Percentiles rank a stretch among this genome's conserved stretches.
Conservation (phyloP, 1,139 yeast genomes). For the Geotrichum australiense region DNA sequence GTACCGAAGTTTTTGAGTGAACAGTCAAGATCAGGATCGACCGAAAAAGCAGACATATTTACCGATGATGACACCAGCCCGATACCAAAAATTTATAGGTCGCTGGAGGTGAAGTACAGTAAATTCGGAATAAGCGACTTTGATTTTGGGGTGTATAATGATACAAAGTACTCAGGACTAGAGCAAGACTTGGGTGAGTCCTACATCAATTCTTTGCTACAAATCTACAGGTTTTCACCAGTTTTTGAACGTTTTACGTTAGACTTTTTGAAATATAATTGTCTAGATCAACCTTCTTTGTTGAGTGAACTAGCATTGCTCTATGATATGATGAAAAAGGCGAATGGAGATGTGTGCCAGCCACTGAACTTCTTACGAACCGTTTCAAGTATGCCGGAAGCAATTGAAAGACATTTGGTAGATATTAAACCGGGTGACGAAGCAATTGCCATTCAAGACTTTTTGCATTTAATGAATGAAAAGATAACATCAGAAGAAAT, state of each 20-base stretch:
- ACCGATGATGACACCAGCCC: slow-evolving; percentile 24
- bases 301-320: slow-evolving; percentile 80
- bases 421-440: slow-evolving; percentile 16
- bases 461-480: slow-evolving; percentile 54
- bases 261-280: slow-evolving; percentile 40
- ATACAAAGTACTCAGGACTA: slow-evolving; percentile 75
- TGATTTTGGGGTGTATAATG: slow-evolving; percentile 83
- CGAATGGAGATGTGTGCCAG: slow-evolving; percentile 62
- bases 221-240: slow-evolving; percentile 74
- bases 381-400: slow-evolving; percentile 38
- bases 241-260: slow-evolving; percentile 60
- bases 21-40: slow-evolving; percentile 34
- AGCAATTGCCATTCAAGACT: slow-evolving; percentile 44
- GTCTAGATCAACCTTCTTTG: slow-evolving; percentile 40
- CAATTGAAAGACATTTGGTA: slow-evolving; percentile 38
- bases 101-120: slow-evolving; percentile 73
- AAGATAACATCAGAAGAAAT: slow-evolving; percentile 43
- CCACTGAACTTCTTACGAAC: slow-evolving; percentile 61
- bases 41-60: slow-evolving; percentile 24
- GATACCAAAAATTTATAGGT: slow-evolving; percentile 67
- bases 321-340: slow-evolving; percentile 84
- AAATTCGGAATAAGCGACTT: slow-evolving; percentile 92
- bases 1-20: slow-evolving; percentile 73
- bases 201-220: slow-evolving; percentile 72
- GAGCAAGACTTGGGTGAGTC: slow-evolving; percentile 82